These are phyloP conservation scores for Russula emetica DNA, from an alignment of 768 basidiomycete species.

Conservation along the genomic window DNA sequence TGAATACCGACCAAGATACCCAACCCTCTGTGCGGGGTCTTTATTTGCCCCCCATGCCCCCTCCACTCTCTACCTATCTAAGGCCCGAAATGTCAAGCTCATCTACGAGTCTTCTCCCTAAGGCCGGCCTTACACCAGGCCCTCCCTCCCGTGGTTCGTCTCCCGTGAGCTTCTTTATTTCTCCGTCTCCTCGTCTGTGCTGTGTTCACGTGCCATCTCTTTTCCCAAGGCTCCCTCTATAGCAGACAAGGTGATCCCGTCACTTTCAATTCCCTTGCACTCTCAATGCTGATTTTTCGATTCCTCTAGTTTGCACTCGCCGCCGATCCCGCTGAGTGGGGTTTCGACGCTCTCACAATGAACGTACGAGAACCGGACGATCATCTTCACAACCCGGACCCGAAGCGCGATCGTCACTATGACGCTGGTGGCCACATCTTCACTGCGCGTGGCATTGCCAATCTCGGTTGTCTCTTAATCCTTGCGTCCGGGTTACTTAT, in stretches of 20 bases:
- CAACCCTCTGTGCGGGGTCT: neutral
- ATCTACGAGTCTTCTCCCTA: conserved; percentile 21
- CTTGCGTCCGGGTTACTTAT: conserved; percentile 46
- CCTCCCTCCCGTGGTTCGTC: neutral
- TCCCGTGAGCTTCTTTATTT: conserved; percentile 2
- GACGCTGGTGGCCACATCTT: conserved; percentile 56
- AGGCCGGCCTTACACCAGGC: neutral
- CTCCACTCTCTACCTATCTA: conserved; percentile 3
- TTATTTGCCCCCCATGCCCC: conserved; percentile 9
- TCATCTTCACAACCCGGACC: conserved; percentile 60
- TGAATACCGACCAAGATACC: neutral
- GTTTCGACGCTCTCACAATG: conserved; percentile 44
- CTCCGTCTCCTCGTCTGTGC: neutral
- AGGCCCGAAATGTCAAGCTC: conserved; percentile 22
- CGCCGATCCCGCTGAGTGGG: conserved; percentile 47
- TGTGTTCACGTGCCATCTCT: neutral
- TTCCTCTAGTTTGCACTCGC: conserved; percentile 38
- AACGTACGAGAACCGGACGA: conserved; percentile 55
- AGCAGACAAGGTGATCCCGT: conserved; percentile 18
- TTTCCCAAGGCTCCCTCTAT: conserved; percentile 14
- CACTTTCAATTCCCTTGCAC: neutral
- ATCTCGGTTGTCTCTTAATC: conserved; percentile 61
- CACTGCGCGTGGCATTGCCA: conserved; percentile 58
- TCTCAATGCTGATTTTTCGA: neutral
- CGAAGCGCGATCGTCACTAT: conserved; percentile 48